These are phyloP conservation scores for Stephanodiscus minutulus DNA, from an alignment of 108 stramenopile genomes.

Conservation along the genomic window DNA sequence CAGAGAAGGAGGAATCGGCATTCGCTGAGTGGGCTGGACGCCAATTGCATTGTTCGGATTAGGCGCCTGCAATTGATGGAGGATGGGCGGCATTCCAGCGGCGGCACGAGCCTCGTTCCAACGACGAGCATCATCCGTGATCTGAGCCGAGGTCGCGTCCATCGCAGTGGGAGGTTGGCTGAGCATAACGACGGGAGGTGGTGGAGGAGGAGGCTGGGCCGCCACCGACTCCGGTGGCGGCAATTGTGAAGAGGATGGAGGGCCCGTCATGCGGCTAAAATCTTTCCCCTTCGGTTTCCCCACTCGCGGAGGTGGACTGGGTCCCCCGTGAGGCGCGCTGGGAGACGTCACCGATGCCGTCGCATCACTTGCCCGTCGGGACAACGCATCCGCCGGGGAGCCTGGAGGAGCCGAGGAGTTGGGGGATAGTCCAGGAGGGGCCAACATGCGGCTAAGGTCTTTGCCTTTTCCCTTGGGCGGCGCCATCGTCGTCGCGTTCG, in stretches of 20 bases:
- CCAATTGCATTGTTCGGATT: constrained; percentile 7
- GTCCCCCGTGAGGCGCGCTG: constrained; percentile 10
- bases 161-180: neutral
- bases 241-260: constrained; percentile 10
- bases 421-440: constrained; percentile 18
- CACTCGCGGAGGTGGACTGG: constrained; percentile 8
- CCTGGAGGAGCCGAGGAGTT: constrained; percentile 1
- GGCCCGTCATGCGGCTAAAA: constrained; percentile 69
- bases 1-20: neutral
- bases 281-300: constrained; percentile 79
- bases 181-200: neutral
- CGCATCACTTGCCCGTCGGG: constrained; percentile 9
- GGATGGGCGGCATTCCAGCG: constrained; percentile 14
- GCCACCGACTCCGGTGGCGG: neutral
- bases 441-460: constrained; percentile 37
- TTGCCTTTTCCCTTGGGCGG: constrained; percentile 39
- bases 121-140: constrained; percentile 14
- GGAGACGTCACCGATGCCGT: constrained; percentile 1
- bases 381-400: constrained; percentile 4
- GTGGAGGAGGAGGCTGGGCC: constrained; percentile 8
- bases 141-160: neutral
- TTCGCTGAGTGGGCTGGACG: neutral
- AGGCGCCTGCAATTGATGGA: constrained; percentile 1
- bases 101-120: constrained; percentile 21
- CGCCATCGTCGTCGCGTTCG: neutral